A percentile compares a stretch with the other conserved stretches of the same genome.
Conservation (phyloP, 371 early-diverging fungal genomes). For the Apophysomyces variabilis region DNA sequence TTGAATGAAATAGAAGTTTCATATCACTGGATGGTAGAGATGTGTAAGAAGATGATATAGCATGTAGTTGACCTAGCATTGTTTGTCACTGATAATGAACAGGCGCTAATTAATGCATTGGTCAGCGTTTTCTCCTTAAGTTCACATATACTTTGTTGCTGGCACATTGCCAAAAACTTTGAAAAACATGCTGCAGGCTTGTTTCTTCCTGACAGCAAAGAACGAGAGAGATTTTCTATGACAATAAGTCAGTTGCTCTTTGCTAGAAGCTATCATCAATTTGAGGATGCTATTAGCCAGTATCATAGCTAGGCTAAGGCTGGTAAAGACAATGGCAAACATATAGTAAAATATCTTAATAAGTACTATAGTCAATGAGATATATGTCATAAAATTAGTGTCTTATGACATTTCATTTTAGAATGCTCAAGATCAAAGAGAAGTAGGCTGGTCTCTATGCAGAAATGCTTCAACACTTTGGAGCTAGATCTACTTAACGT, state of each 20-base stretch:
- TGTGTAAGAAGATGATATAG: neutral
- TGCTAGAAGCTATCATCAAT: neutral
- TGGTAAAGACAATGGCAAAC: no score
- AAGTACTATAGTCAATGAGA: no score
- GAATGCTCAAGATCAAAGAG: neutral
- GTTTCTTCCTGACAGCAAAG: neutral
- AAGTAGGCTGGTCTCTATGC: constrained; percentile 10
- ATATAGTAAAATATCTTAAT: no score
- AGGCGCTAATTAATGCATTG: neutral
- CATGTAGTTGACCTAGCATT: neutral
- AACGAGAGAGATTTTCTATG: neutral
- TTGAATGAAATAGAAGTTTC: neutral
- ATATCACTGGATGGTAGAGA: neutral
- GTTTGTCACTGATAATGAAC: constrained; percentile 19
- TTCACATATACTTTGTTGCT: constrained; percentile 11
- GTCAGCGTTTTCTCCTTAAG: neutral
- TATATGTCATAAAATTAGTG: no score
- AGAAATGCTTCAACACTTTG: constrained; percentile 14
- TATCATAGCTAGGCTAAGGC: neutral
- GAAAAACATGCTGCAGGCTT: neutral
- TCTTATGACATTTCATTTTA: no score
- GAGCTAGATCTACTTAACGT: constrained; percentile 14
- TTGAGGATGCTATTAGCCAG: neutral
- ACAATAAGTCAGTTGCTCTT: neutral
- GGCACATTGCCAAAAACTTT: constrained; percentile 11